These are phyloP conservation scores for Pichia gijzeniarum DNA, from an alignment of 805 yeast species.

Conservation along the genomic window DNA sequence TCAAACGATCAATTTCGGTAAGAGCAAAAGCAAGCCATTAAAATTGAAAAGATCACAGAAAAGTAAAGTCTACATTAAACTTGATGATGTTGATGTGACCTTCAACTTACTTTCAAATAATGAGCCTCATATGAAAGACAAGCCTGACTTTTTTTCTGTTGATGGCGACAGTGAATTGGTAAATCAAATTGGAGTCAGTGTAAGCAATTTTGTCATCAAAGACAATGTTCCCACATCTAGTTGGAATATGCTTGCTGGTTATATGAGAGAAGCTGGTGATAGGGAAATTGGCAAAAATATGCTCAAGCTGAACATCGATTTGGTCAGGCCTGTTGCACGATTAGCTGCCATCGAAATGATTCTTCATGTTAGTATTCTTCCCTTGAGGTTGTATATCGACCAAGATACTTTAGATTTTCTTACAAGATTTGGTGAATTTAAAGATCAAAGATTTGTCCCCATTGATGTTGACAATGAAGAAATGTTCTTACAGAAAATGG, in stretches of 20 bases:
- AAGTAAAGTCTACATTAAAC: conserved; percentile 53
- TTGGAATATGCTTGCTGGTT: conserved; percentile 79
- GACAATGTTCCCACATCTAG: conserved; percentile 85
- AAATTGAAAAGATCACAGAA: conserved; percentile 56
- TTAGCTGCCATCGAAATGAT: conserved; percentile 66
- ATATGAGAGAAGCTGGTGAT: conserved; percentile 62
- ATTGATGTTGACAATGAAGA: conserved; percentile 49
- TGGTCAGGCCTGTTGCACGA: conserved; percentile 56
- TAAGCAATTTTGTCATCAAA: conserved; percentile 51
- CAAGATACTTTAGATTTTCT: conserved; percentile 89
- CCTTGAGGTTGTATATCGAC: conserved; percentile 79
- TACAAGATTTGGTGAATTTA: conserved; percentile 73
- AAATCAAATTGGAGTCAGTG: conserved; percentile 41
- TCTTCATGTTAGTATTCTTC: conserved; percentile 50
- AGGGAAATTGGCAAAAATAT: conserved; percentile 65
- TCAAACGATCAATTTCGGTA: conserved; percentile 27
- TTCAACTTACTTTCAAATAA: conserved; percentile 39
- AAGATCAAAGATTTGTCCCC: conserved; percentile 59
- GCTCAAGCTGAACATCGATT: conserved; percentile 46
- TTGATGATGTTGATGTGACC: conserved; percentile 45
- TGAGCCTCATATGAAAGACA: conserved; percentile 27
- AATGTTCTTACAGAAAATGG: conserved; percentile 61
- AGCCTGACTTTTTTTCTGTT: conserved; percentile 22
- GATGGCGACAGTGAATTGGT: conserved; percentile 38
- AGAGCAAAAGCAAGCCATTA: conserved; percentile 35